phyloP scores from a whole-genome alignment of 2,329 filamentous ascomycete genomes.

The Claviceps humidiphila region DNA sequence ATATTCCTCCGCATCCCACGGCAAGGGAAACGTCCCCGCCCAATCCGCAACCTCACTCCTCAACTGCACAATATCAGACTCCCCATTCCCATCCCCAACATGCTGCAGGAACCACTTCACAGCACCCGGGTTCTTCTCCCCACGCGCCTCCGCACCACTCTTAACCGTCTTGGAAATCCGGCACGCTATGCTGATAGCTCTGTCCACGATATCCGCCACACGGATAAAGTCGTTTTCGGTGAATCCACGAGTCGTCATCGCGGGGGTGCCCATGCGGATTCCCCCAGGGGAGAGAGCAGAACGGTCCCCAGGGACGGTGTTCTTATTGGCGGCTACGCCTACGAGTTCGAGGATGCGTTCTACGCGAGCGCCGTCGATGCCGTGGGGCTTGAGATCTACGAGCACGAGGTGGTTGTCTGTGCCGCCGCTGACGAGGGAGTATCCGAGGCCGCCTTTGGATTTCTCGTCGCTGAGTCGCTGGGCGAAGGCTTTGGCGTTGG shows the following conservation, averaged over 20 bases:
- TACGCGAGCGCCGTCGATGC: constrained; percentile 77
- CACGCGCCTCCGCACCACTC: constrained; percentile 53
- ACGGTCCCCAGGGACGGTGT: constrained; percentile 90
- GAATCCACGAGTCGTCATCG: constrained; percentile 97
- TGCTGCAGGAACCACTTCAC: constrained; percentile 56
- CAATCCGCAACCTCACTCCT: constrained; percentile 65
- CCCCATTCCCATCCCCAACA: constrained; percentile 52
- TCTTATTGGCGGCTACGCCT: constrained; percentile 97
- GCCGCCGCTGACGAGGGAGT: constrained; percentile 83
- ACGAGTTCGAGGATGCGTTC: constrained; percentile 85
- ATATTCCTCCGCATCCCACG: constrained; percentile 38
- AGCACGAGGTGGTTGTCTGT: constrained; percentile 97
- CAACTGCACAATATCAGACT: constrained; percentile 59
- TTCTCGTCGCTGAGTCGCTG: constrained; percentile 51
- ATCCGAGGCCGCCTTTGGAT: constrained; percentile 64
- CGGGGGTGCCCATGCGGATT: constrained; percentile 85
- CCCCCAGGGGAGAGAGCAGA: constrained; percentile 89
- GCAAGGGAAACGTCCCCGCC: constrained; percentile 61
- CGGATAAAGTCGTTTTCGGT: constrained; percentile 74
- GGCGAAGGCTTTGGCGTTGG: constrained; percentile 82
- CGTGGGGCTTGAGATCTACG: constrained; percentile 77
- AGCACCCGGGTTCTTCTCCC: constrained; percentile 50
- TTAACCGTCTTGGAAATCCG: constrained; percentile 61
- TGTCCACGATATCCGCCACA: constrained; percentile 75
- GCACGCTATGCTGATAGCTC: constrained; percentile 65